Evolutionary conservation across 306 rosid species (phyloP).

Genomic region (Astragalus glycyphyllos): DNA sequence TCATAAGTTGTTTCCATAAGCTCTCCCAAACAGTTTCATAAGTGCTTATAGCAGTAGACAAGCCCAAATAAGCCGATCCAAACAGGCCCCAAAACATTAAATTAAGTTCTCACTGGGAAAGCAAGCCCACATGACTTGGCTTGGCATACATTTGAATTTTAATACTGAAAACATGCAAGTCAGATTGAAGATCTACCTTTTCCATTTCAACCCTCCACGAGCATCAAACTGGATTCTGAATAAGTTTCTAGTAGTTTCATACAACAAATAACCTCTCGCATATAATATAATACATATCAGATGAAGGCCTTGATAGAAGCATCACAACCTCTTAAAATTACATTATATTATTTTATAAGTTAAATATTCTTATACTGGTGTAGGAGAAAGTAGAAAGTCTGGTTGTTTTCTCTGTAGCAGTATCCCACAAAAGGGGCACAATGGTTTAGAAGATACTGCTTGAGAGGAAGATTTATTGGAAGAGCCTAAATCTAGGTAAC

Average conservation of each 20-base stretch:
- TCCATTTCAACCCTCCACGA: background rate
- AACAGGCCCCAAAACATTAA: no score
- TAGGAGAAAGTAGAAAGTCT: constrained; percentile 76
- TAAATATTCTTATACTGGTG: constrained; percentile 63
- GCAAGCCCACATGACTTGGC: background rate
- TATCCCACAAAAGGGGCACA: constrained; percentile 89
- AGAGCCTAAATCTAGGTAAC: constrained; percentile 49
- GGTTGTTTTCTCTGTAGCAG: constrained; percentile 77
- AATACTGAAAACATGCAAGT: no score
- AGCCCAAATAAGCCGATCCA: no score
- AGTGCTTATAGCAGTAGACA: no score
- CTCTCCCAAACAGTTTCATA: no score
- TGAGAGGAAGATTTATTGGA: constrained; percentile 32
- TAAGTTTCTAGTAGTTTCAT: constrained; percentile 8
- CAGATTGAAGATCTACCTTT: background rate
- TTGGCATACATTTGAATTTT: no score
- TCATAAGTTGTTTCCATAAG: no score
- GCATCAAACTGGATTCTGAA: constrained; percentile 1
- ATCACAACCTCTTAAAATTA: constrained; percentile 16
- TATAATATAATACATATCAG: background rate
- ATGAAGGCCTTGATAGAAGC: background rate
- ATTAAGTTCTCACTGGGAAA: background rate
- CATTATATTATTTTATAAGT: background rate
- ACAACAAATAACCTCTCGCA: background rate
- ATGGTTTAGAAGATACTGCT: constrained; percentile 58